phyloP scores from a whole-genome alignment of 306 rosid species.

The Cicer pinnatifidum region DNA sequence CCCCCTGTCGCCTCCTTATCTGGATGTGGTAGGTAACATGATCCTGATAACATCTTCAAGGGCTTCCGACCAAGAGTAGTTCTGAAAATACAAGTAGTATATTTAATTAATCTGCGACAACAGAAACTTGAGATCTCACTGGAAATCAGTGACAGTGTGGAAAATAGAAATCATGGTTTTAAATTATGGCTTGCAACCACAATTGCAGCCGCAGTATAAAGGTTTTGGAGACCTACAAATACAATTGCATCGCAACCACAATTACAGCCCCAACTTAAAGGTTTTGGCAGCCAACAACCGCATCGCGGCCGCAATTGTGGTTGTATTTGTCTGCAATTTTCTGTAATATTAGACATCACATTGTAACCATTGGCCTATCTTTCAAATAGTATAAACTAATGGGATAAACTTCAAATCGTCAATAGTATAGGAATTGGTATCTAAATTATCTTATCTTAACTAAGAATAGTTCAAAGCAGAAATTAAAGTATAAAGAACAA shows the following conservation, averaged over 20 bases:
- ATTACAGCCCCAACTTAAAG: not conserved
- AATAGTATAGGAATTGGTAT: not conserved
- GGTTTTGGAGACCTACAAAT: not conserved
- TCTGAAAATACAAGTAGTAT: conserved; percentile 48
- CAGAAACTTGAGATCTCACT: conserved; percentile 23
- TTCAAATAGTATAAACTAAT: conserved; percentile 1
- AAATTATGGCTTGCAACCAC: not conserved
- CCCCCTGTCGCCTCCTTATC: conserved; percentile 88
- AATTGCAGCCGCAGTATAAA: not conserved
- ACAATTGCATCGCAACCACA: not conserved
- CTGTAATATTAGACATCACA: not conserved
- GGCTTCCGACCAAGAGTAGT: conserved; percentile 51
- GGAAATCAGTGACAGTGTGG: not conserved
- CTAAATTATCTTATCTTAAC: conserved; percentile 18
- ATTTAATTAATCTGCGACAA: conserved; percentile 28
- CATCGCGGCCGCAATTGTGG: not conserved
- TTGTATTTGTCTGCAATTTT: not conserved
- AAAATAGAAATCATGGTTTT: not conserved
- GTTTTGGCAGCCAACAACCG: not conserved
- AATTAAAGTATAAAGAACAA: conserved; percentile 25
- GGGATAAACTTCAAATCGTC: conserved; percentile 30
- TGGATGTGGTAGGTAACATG: conserved; percentile 92
- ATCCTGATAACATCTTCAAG: conserved; percentile 75
- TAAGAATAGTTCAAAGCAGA: conserved; percentile 7
- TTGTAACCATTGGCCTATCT: not conserved